phyloP scores from a whole-genome alignment of 768 basidiomycete genomes.

The Suillus occidentalis region DNA sequence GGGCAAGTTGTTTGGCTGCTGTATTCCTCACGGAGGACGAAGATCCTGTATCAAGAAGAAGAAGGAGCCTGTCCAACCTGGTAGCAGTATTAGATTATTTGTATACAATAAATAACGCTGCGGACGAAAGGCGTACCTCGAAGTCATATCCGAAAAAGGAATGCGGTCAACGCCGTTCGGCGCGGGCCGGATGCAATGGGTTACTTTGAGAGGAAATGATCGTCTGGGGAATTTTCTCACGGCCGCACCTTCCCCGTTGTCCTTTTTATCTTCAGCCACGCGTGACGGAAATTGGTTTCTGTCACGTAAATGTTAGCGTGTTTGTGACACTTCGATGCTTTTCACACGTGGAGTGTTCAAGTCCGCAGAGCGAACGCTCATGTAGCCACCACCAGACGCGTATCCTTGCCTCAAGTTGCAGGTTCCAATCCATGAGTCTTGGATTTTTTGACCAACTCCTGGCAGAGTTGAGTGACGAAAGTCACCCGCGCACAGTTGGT shows the following conservation, averaged over 20 bases:
- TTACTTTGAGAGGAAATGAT: slow-evolving; percentile 46
- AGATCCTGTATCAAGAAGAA: slow-evolving; percentile 93
- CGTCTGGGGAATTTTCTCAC: slow-evolving; percentile 55
- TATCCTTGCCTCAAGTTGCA: neutral
- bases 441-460: slow-evolving; percentile 6
- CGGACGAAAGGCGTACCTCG: slow-evolving; percentile 49
- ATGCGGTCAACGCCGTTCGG: slow-evolving; percentile 52
- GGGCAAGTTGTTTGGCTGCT: slow-evolving; percentile 95
- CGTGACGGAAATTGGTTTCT: slow-evolving; percentile 40
- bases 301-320: slow-evolving; percentile 37
- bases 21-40: slow-evolving; percentile 86
- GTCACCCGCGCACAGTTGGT: slow-evolving; percentile 4
- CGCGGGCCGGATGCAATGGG: slow-evolving; percentile 38
- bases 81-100: slow-evolving; percentile 6
- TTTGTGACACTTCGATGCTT: slow-evolving; percentile 10
- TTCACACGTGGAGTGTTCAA: slow-evolving; percentile 16
- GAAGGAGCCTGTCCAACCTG: slow-evolving; percentile 96
- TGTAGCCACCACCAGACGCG: neutral
- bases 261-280: slow-evolving; percentile 62
- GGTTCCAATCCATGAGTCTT: neutral
- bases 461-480: neutral
- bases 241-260: slow-evolving; percentile 42
- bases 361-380: slow-evolving; percentile 1
- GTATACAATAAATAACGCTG: neutral
- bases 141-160: slow-evolving; percentile 68